These are phyloP conservation scores for Iodosphaeria phyllophila DNA, from an alignment of 2,329 filamentous ascomycete genomes.

Conservation along the genomic window DNA sequence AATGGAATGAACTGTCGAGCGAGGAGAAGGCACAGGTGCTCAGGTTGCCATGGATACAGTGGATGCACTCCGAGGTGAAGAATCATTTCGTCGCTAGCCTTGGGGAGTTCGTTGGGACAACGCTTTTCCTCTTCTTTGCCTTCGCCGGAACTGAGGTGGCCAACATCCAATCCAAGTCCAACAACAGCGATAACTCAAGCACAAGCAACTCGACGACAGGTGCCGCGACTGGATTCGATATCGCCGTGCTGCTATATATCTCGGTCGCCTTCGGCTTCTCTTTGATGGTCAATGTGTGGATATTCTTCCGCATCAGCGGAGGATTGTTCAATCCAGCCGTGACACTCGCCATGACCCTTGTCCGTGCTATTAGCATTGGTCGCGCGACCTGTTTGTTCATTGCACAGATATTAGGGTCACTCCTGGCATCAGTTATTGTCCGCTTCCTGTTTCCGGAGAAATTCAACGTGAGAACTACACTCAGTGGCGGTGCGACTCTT, in stretches of 20 bases:
- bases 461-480: constrained; percentile 25
- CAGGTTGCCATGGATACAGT: constrained; percentile 23
- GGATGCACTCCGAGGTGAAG: constrained; percentile 27
- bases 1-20: constrained; percentile 19
- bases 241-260: constrained; percentile 12
- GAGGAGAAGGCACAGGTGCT: constrained; percentile 23
- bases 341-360: constrained; percentile 6
- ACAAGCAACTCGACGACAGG: constrained; percentile 6
- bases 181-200: constrained; percentile 1
- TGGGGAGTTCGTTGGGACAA: constrained; percentile 22
- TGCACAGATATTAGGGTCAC: constrained; percentile 5
- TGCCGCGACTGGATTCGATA: constrained; percentile 4
- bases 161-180: constrained; percentile 13
- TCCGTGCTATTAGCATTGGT: constrained; percentile 3
- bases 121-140: constrained; percentile 24
- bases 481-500: constrained; percentile 22
- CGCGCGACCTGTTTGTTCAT: constrained; percentile 5
- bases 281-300: constrained; percentile 18
- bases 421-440: constrained; percentile 16
- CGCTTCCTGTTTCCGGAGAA: constrained; percentile 23
- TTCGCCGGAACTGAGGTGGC: constrained; percentile 21
- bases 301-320: constrained; percentile 18
- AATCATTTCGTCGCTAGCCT: constrained; percentile 19
- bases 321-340: constrained; percentile 8
- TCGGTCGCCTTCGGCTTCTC: constrained; percentile 15